Percentiles rank a stretch among this genome's conserved stretches.
Evolutionary conservation across 306 rosid species (phyloP).

Genomic region (Nissolia schottii): DNA sequence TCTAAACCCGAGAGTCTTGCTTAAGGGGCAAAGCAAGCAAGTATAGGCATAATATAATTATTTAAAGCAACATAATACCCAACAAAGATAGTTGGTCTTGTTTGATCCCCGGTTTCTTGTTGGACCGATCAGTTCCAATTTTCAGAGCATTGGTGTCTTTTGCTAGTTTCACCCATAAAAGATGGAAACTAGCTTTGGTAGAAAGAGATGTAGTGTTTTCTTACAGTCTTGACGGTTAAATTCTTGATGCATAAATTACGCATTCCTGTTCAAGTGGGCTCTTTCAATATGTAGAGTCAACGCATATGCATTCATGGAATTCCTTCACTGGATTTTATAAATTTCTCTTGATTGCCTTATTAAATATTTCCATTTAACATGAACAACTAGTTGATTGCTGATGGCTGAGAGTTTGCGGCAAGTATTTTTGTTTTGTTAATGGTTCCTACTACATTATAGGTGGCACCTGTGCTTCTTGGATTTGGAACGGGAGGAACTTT

Average conservation of each 20-base stretch:
- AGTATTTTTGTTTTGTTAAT: not conserved
- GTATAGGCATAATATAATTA: not conserved
- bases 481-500: slow-evolving; percentile 27
- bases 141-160: not conserved
- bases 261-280: not conserved
- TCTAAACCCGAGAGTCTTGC: too few relatives aligned
- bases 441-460: slow-evolving; percentile 25
- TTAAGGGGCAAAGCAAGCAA: too few relatives aligned
- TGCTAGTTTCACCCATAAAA: not conserved
- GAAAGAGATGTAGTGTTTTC: not conserved
- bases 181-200: too few relatives aligned
- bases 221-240: not conserved
- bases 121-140: not conserved
- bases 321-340: not conserved
- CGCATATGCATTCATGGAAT: not conserved
- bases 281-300: not conserved
- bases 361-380: not conserved
- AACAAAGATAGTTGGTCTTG: not conserved
- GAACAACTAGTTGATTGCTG: not conserved
- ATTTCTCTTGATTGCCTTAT: not conserved
- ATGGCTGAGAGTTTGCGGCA: slow-evolving; percentile 9
- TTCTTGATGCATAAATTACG: not conserved
- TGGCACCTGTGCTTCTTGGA: slow-evolving; percentile 34
- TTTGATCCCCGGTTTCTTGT: too few relatives aligned
- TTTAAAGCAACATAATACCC: not conserved